Evolutionary conservation across 2,329 filamentous ascomycete genomes (phyloP), one percentile per base, ranked within the genome.

Genomic region (Eutypa lata): DNA sequence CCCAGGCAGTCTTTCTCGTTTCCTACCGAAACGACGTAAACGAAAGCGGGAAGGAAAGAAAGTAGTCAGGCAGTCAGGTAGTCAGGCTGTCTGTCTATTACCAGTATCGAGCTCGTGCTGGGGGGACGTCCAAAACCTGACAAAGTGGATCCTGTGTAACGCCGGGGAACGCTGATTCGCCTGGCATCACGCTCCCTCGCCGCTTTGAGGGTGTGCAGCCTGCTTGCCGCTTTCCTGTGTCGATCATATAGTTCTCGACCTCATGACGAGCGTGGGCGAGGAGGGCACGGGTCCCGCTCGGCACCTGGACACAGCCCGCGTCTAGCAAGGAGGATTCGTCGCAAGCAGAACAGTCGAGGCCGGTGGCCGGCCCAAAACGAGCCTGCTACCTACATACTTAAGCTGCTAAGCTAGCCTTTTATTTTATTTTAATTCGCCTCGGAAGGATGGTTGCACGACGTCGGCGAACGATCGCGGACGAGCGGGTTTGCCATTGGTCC

Each of bases 211-310:
- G 42, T 45, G 42, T 45, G 42, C 5, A 24, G 42, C 42, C 22
- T 11, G 42, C 21, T 45, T 45, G 11, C 42, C 42, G 42, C 42
- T 21, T 24, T 11, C 42, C 16, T 7, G 7, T 38, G 22, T 45
- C 21, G 42, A 45, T 45, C 42, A 45, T 45, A 45, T 24, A 45
- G 22, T 45, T 45, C 21, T 45, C 42, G 42, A 45, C 42, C 42
- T 45, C 42, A 45, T 45, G 42, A 28, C 42, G 22, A 1, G 13
- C 18, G 18, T 14, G 26, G n/a, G 26, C 10, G 26, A 31, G 26
- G 5, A 10, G 10, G 26, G 26, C 26, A 31, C 26, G 26, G 26
- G 26, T 31, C 35, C 35, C 35, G 21, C 22, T 28, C 22, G 42
- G 42, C 42, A 28, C 22, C 42, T 28, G 42, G 38, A 10, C 26